These are phyloP conservation scores for Magnusiomyces sp. DNA, from an alignment of 1,139 yeast species.

Conservation along the genomic window DNA sequence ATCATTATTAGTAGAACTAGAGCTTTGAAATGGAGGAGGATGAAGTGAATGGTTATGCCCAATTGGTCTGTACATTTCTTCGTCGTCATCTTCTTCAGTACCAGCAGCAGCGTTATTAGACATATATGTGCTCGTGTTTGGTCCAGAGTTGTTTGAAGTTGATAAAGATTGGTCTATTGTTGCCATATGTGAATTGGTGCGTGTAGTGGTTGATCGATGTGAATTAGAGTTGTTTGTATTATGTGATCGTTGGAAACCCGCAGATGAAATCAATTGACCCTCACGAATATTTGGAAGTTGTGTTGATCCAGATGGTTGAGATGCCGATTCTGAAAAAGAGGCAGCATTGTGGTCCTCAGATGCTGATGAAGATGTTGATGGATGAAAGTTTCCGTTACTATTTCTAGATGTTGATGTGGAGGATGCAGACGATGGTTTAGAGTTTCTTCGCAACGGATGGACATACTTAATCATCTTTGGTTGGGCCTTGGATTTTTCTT, in stretches of 20 bases:
- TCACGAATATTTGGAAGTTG: neutral
- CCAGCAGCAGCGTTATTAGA: conserved; percentile 1
- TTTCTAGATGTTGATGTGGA: neutral
- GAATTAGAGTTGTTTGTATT: too few relatives aligned
- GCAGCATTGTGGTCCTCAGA: neutral
- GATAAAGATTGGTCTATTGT: too few relatives aligned
- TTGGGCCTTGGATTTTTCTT: neutral
- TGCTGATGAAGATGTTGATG: neutral
- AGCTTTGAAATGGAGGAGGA: too few relatives aligned
- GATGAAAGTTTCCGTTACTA: neutral
- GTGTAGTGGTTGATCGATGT: too few relatives aligned
- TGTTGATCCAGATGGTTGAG: neutral
- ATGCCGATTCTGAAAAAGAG: neutral
- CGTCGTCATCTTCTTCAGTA: conserved; percentile 13
- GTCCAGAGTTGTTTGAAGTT: neutral
- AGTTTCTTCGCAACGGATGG: neutral
- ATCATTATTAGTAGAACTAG: too few relatives aligned
- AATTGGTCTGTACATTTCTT: conserved; percentile 8
- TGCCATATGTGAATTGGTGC: too few relatives aligned
- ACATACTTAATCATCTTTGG: neutral
- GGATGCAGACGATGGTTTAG: neutral
- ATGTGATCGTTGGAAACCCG: too few relatives aligned
- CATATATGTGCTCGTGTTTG: too few relatives aligned
- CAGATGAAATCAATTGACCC: too few relatives aligned
- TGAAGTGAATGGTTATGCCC: too few relatives aligned